phyloP scores from a whole-genome alignment of 2,329 filamentous ascomycete species.

The Corinectria fuckeliana region DNA sequence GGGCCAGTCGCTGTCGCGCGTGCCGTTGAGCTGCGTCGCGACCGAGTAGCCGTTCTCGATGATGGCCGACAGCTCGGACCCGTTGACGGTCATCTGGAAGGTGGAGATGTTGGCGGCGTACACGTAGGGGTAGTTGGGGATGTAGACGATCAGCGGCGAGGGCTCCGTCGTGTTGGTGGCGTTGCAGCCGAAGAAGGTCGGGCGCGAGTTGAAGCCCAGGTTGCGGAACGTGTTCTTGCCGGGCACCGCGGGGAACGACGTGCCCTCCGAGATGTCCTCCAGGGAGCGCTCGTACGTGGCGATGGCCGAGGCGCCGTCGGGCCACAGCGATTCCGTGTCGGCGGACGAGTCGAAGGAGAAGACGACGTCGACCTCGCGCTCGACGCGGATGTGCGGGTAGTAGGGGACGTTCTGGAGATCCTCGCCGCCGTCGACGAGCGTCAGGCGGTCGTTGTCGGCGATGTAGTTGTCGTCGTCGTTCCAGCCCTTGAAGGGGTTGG shows the following conservation, averaged over 20 bases:
- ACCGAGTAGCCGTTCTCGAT: constrained; percentile 87
- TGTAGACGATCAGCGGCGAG: constrained; percentile 80
- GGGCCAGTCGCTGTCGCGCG: constrained; percentile 76
- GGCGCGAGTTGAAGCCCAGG: constrained; percentile 63
- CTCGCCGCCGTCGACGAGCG: constrained; percentile 81
- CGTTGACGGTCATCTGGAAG: constrained; percentile 69
- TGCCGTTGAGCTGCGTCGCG: constrained; percentile 83
- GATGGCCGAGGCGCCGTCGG: constrained; percentile 65
- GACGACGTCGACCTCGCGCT: constrained; percentile 65
- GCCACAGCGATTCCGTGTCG: constrained; percentile 64
- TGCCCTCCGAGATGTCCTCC: constrained; percentile 56
- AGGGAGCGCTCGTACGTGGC: constrained; percentile 63
- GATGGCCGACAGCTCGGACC: constrained; percentile 74
- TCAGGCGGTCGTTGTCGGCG: constrained; percentile 60
- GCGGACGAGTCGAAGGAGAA: constrained; percentile 70
- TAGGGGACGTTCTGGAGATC: constrained; percentile 83
- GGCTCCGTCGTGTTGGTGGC: constrained; percentile 57
- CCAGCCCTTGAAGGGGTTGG: constrained; percentile 65
- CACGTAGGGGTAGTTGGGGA: constrained; percentile 80
- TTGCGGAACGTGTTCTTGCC: constrained; percentile 62
- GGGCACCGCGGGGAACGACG: constrained; percentile 65
- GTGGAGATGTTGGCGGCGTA: constrained; percentile 81
- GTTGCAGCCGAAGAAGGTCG: constrained; percentile 71
- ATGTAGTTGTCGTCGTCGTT: constrained; percentile 53
- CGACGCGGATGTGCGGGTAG: constrained; percentile 62